Conservation (phyloP, 768 basidiomycete genomes). For the Mycena maculata region DNA sequence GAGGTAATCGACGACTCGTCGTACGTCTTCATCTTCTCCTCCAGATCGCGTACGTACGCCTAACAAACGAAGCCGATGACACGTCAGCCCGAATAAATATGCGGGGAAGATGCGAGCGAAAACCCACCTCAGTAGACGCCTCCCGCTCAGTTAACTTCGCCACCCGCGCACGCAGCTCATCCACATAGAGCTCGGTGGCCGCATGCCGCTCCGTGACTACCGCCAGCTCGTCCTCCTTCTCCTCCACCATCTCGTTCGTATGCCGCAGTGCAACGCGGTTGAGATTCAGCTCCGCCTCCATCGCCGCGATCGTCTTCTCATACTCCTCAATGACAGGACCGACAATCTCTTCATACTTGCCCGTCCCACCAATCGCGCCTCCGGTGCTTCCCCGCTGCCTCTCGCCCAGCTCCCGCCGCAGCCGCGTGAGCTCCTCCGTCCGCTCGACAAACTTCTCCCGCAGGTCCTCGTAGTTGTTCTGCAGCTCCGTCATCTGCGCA, state of each 20-base stretch:
- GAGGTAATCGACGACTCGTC: conserved; percentile 84
- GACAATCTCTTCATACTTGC: conserved; percentile 91
- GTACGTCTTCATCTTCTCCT: conserved; percentile 88
- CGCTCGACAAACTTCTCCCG: conserved; percentile 89
- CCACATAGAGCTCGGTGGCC: conserved; percentile 86
- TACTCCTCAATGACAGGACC: conserved; percentile 99
- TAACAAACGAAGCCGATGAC: conserved; percentile 46
- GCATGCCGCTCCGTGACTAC: conserved; percentile 75
- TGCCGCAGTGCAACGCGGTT: conserved; percentile 89
- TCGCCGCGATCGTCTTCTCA: conserved; percentile 94
- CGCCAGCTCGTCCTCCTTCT: conserved; percentile 86
- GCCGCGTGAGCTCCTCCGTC: conserved; percentile 86
- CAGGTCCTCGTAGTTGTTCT: conserved; percentile 86
- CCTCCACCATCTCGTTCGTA: conserved; percentile 92
- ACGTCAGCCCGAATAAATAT: conserved; percentile 16
- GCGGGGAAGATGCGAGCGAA: conserved; percentile 6
- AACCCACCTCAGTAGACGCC: conserved; percentile 86
- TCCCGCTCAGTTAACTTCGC: conserved; percentile 90
- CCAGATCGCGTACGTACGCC: conserved; percentile 94
- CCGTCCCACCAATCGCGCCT: conserved; percentile 75
- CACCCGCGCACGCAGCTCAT: conserved; percentile 84
- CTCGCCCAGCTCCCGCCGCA: conserved; percentile 83
- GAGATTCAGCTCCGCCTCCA: conserved; percentile 92
- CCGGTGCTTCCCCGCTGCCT: conserved; percentile 69
- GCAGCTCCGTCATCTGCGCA: conserved; percentile 85